A percentile compares a stretch with the other conserved stretches of the same genome.
phyloP scores from a whole-genome alignment of 2,329 filamentous ascomycete species.

The Elsinoe perseae region DNA sequence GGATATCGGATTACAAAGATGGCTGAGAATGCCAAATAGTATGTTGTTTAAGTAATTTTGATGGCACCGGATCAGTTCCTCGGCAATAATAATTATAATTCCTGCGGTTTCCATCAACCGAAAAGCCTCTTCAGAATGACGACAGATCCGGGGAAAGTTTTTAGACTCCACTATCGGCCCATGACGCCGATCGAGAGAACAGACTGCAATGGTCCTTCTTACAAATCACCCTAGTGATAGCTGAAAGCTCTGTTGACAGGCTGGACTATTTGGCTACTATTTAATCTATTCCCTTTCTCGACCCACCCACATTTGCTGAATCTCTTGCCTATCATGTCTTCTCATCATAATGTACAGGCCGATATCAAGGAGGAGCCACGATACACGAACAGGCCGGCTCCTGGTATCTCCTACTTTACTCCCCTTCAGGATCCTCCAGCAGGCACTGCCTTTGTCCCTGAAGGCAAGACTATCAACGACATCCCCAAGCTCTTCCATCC shows the following conservation, averaged over 20 bases:
- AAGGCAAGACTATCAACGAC: constrained; percentile 37
- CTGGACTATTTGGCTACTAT: too few relatives aligned
- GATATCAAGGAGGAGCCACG: constrained; percentile 27
- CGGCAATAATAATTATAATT: too few relatives aligned
- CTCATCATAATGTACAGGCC: constrained; percentile 27
- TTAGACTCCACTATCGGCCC: not conserved
- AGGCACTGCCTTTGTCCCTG: constrained; percentile 40
- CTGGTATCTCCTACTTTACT: constrained; percentile 42
- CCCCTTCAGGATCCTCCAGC: constrained; percentile 40
- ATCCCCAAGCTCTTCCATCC: constrained; percentile 55
- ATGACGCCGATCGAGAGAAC: not conserved
- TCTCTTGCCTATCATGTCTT: constrained; percentile 17
- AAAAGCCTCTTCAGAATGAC: constrained; percentile 4
- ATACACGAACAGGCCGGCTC: constrained; percentile 36
- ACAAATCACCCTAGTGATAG: not conserved
- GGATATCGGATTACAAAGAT: too few relatives aligned
- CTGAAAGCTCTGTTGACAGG: too few relatives aligned
- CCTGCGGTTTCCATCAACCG: not conserved
- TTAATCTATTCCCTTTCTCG: too few relatives aligned
- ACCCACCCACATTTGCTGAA: not conserved
- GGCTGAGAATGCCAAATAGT: too few relatives aligned
- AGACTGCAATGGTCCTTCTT: not conserved
- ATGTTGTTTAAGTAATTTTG: too few relatives aligned
- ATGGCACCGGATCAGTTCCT: too few relatives aligned
- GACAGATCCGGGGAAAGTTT: not conserved